phyloP scores from a whole-genome alignment of 805 yeast species.

The Candida vaughaniae region DNA sequence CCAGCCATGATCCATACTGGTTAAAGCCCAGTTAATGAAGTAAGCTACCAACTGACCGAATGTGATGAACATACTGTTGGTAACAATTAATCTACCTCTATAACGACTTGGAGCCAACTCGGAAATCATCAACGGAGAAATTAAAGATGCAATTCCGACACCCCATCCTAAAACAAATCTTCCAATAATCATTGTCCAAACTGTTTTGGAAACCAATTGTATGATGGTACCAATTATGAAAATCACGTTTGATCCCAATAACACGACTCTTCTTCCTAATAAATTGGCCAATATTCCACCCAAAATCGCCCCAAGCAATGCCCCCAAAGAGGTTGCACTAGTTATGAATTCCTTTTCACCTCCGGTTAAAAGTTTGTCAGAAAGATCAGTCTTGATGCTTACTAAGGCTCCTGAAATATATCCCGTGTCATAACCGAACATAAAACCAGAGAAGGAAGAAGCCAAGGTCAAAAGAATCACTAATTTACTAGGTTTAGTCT shows the following conservation, averaged over 20 bases:
- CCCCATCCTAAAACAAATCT: conserved; percentile 94
- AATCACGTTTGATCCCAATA: conserved; percentile 77
- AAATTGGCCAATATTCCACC: conserved; percentile 85
- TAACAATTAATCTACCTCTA: conserved; percentile 86
- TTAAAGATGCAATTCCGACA: conserved; percentile 90
- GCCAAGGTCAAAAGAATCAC: conserved; percentile 69
- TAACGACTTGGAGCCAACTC: conserved; percentile 91
- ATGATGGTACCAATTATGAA: conserved; percentile 82
- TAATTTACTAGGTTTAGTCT: conserved; percentile 53
- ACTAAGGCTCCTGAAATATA: conserved; percentile 93
- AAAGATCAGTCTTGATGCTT: conserved; percentile 74
- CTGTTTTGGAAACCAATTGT: conserved; percentile 76
- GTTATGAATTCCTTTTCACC: conserved; percentile 91
- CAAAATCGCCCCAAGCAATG: conserved; percentile 70
- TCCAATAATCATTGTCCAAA: conserved; percentile 92
- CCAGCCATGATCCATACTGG: conserved; percentile 81
- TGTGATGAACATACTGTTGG: conserved; percentile 86
- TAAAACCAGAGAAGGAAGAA: conserved; percentile 89
- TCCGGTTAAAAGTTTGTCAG: conserved; percentile 54
- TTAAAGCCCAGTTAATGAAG: conserved; percentile 87
- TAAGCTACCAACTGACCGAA: conserved; percentile 95
- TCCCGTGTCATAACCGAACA: conserved; percentile 98
- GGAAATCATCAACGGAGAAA: conserved; percentile 89
- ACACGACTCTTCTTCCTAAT: conserved; percentile 80
- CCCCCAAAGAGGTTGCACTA: conserved; percentile 93